These are phyloP conservation scores for Viola pubescens DNA, from an alignment of 441 rosid species.

Conservation along the genomic window DNA sequence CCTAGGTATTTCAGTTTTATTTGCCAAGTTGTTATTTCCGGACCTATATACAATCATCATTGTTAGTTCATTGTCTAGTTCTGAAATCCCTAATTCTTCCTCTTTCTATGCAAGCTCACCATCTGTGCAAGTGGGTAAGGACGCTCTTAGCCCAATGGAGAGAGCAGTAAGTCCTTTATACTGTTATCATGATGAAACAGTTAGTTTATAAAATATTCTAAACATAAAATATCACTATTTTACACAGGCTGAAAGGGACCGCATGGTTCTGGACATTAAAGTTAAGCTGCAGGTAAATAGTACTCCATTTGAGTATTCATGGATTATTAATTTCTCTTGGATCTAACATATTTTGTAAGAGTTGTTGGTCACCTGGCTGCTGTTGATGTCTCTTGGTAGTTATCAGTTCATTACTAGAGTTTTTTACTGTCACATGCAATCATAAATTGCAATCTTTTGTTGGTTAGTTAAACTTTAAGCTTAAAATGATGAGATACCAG, in stretches of 20 bases:
- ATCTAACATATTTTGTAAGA: neutral
- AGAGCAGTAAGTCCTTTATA: slow-evolving; percentile 78
- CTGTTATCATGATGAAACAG: slow-evolving; percentile 20
- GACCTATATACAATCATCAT: neutral
- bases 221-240: slow-evolving; percentile 13
- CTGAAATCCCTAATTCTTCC: slow-evolving; percentile 10
- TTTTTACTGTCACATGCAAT: no score
- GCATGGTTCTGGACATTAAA: slow-evolving; percentile 98
- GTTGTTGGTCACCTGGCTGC: no score
- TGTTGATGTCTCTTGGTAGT: no score
- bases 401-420: neutral
- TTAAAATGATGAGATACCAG: neutral
- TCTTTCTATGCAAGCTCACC: slow-evolving; percentile 61
- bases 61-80: neutral
- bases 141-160: slow-evolving; percentile 78
- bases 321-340: slow-evolving; percentile 8
- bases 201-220: slow-evolving; percentile 12
- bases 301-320: neutral
- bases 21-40: slow-evolving; percentile 18
- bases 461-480: neutral
- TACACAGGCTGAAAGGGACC: slow-evolving; percentile 87
- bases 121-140: slow-evolving; percentile 49
- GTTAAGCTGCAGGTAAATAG: slow-evolving; percentile 87
- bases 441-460: no score
- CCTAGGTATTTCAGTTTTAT: slow-evolving; percentile 51